Base-by-base conservation (phyloP, 2,329 filamentous ascomycete genomes). In the Colletotrichum eleusines region DNA sequence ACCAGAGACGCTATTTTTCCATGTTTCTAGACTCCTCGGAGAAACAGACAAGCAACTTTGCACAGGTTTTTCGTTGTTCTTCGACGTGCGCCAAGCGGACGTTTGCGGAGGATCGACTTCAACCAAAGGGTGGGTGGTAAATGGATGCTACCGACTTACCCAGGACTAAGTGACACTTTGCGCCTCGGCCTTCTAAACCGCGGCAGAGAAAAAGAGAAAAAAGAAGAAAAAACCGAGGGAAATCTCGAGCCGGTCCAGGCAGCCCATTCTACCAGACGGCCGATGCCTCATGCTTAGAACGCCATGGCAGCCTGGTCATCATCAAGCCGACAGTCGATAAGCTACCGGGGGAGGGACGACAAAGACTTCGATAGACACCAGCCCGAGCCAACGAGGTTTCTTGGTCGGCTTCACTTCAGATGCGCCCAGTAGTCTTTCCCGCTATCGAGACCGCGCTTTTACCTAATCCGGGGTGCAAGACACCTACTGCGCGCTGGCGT, bases 381-480 rank as follows among this genome's bases (percentile, higher is more conserved):
- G 44, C 9, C 14, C 35, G 33, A 23, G 35, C 48, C 26, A n/a
- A 6, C n/a, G 33, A 23, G 44, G 33, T 26, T 23, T 14, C n/a
- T 35, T 38, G 50, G 12, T 44, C 26, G n/a, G 33, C 40, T 44
- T 33, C 55, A 31, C 44, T 40, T 31, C 35, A 18, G 28, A 20
- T 20, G 23, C 7, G 26, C 38, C 44, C 33, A 40, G 44, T 33
- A 35, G 23, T 58, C n/a, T 58, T 38, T 53, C 57, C 57, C 64
- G 51, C 5, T 31, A 7, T 68, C 31, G 16, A 38, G 57, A 53
- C 58, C 44, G 31, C 40, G 28, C 26, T 20, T 31, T 35, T 44
- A 31, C 64, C 65, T 38, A 38, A 71, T 71, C 69, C 64, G 69
- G 69, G 23, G 35, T 63, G 58, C 58, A 35, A 63, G 58, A 68